A percentile compares a stretch with the other conserved stretches of the same genome.
phyloP scores from a whole-genome alignment of 2,329 filamentous ascomycete species.

The Didymella keratinophila region DNA sequence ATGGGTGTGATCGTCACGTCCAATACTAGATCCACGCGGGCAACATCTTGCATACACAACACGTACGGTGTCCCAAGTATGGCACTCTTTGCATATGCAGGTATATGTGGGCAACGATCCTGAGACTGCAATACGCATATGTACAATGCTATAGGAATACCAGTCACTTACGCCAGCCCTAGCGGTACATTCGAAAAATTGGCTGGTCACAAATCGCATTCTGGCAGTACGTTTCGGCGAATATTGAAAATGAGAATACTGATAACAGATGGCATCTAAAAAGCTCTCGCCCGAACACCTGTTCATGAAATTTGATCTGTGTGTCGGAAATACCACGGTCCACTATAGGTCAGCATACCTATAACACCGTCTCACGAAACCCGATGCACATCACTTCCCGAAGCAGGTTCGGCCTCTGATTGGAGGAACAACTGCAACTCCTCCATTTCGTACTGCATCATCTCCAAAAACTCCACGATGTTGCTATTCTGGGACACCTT shows the following conservation, averaged over 20 bases:
- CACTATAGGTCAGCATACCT: slow-evolving; percentile 21
- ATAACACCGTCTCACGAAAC: slow-evolving; percentile 23
- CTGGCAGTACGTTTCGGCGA: not conserved
- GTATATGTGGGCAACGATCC: not conserved
- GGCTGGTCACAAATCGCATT: not conserved
- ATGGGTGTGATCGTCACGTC: not conserved
- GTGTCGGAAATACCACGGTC: slow-evolving; percentile 15
- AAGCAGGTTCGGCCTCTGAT: slow-evolving; percentile 4
- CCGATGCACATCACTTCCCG: slow-evolving; percentile 18
- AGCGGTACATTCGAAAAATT: not conserved
- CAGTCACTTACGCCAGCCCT: not conserved
- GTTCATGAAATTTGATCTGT: slow-evolving; percentile 9
- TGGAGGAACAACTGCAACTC: slow-evolving; percentile 19
- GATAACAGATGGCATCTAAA: not conserved
- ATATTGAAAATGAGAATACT: not conserved
- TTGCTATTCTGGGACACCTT: slow-evolving; percentile 16
- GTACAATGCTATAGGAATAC: slow-evolving; percentile 11
- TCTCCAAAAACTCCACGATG: slow-evolving; percentile 15
- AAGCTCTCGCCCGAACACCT: slow-evolving; percentile 11
- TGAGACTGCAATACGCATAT: slow-evolving; percentile 6
- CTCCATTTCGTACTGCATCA: slow-evolving; percentile 15
- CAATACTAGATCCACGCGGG: not conserved
- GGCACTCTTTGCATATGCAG: slow-evolving; percentile 1
- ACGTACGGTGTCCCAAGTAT: slow-evolving; percentile 5
- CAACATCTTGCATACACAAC: not conserved